Evolutionary conservation across 1,284 basidiomycete genomes (phyloP).

Genomic region (Sporisorium iseilematis-ciliati): DNA sequence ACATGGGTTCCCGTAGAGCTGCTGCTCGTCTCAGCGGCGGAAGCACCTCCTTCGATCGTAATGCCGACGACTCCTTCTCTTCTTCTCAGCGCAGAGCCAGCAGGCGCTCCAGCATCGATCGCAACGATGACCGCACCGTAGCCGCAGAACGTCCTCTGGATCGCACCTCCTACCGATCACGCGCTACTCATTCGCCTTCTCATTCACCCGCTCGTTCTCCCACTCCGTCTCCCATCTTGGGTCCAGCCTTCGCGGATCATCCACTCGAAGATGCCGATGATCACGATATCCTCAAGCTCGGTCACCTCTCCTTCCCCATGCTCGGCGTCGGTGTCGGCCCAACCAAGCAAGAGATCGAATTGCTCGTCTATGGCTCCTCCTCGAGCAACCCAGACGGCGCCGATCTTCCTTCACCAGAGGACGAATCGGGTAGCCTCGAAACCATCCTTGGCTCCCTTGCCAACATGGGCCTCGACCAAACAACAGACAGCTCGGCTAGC

Average conservation of each 20-base stretch:
- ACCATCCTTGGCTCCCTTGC: constrained; percentile 44
- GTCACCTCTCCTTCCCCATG: constrained; percentile 62
- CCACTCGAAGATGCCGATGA: constrained; percentile 21
- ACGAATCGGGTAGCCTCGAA: constrained; percentile 35
- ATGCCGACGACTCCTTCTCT: constrained; percentile 32
- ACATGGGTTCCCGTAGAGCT: constrained; percentile 42
- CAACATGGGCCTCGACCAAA: constrained; percentile 53
- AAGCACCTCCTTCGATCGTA: constrained; percentile 40
- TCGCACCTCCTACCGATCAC: constrained; percentile 37
- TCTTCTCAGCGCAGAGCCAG: constrained; percentile 38
- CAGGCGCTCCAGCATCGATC: constrained; percentile 50
- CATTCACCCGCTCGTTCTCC: constrained; percentile 46
- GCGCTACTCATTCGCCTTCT: constrained; percentile 33
- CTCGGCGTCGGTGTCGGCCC: constrained; percentile 59
- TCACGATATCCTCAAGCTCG: constrained; percentile 36
- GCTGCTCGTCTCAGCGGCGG: constrained; percentile 45
- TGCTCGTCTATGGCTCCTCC: constrained; percentile 56
- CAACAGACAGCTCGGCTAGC: constrained; percentile 26
- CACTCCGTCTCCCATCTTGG: constrained; percentile 65
- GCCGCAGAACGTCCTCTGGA: constrained; percentile 36
- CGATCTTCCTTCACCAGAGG: constrained; percentile 19
- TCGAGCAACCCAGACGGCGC: constrained; percentile 17
- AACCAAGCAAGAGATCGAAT: constrained; percentile 59
- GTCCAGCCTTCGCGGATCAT: constrained; percentile 35
- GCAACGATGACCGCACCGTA: constrained; percentile 39